Conservation (phyloP, 305 asterid genomes). For the Solanum chacoense region DNA sequence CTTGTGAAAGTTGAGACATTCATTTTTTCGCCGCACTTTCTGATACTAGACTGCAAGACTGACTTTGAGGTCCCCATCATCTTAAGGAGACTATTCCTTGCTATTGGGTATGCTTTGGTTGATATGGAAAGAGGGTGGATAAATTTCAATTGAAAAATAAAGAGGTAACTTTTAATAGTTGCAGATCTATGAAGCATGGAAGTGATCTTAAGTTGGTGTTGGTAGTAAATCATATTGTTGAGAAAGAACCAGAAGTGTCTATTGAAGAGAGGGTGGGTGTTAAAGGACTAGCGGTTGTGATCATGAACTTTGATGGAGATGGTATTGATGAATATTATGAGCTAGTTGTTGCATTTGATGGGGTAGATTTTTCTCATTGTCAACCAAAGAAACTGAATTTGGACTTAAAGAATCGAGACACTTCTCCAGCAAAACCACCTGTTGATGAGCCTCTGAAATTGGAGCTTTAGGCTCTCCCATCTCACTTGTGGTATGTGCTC, state of each 20-base stretch:
- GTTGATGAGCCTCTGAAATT: background rate
- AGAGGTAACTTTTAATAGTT: background rate
- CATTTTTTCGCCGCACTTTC: fast-evolving
- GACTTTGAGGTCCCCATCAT: background rate
- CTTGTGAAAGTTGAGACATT: background rate
- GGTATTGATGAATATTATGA: background rate
- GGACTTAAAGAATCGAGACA: background rate
- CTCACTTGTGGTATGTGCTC: background rate
- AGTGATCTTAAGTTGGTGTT: background rate
- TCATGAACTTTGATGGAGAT: background rate
- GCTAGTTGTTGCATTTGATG: background rate
- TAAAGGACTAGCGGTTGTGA: background rate
- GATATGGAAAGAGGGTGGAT: background rate
- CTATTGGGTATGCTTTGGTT: too few species aligned
- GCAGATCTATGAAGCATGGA: background rate
- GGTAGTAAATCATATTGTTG: background rate
- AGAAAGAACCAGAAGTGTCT: background rate
- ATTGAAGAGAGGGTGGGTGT: background rate
- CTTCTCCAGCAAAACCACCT: background rate
- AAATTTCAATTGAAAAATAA: too few species aligned
- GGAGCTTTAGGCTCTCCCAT: background rate
- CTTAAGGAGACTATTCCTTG: background rate
- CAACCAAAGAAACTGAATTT: background rate
- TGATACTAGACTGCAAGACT: background rate
- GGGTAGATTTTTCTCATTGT: background rate